Evolutionary conservation across 768 basidiomycete species (phyloP).

Genomic region (Amanita pseudoporphyria): DNA sequence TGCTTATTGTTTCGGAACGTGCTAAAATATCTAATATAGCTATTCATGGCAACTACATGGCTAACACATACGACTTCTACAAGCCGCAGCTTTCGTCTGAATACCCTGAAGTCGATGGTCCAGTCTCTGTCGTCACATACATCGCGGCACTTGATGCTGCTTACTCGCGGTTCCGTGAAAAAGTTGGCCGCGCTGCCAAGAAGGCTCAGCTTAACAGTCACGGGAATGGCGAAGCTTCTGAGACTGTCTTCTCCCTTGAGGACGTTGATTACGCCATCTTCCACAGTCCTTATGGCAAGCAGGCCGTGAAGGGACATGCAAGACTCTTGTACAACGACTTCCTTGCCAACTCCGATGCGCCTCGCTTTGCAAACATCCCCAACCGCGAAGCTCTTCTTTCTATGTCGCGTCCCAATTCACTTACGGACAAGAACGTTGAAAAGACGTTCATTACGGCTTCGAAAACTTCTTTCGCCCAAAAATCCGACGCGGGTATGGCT

Average conservation of each 20-base stretch:
- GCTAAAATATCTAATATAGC: constrained; percentile 38
- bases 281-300: constrained; percentile 98
- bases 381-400: constrained; percentile 62
- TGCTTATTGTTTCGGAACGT: constrained; percentile 1
- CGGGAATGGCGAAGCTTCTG: constrained; percentile 29
- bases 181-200: constrained; percentile 61
- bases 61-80: constrained; percentile 98
- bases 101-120: constrained; percentile 96
- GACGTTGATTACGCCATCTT: constrained; percentile 90
- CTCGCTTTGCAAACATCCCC: constrained; percentile 63
- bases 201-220: constrained; percentile 27
- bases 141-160: constrained; percentile 87
- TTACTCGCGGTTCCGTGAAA: constrained; percentile 78
- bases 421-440: constrained; percentile 92
- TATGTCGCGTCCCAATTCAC: constrained; percentile 58
- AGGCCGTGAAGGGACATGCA: constrained; percentile 94
- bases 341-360: constrained; percentile 58
- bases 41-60: constrained; percentile 94
- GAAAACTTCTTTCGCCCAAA: constrained; percentile 63
- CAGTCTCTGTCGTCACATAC: constrained; percentile 92
- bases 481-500: constrained; percentile 76
- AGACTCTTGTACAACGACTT: constrained; percentile 93
- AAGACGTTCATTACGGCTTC: constrained; percentile 85
- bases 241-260: constrained; percentile 58
- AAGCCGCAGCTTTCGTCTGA: constrained; percentile 94